Evolutionary conservation across 805 yeast genomes (phyloP), one percentile per base, ranked within the genome.

Genomic region (Starmerella apis): DNA sequence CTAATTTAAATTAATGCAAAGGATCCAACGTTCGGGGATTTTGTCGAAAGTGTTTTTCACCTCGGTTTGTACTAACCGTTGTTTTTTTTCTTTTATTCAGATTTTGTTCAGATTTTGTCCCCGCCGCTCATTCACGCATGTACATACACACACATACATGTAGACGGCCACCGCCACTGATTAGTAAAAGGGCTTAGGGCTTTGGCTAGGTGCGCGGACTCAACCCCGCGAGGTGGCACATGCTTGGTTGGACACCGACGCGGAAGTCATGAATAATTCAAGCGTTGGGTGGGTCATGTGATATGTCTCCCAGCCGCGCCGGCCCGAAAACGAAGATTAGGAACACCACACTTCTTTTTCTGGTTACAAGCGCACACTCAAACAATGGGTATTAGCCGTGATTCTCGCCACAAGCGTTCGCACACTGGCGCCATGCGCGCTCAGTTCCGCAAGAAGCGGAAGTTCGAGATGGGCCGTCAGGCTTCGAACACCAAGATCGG

Each of bases 381-480:
- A 74, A 74, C 48, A 37, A 90, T 90, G 98, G 97, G 98, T 88
- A 90, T 90, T 84, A 87, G 97, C 77, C 90, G 98, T 81, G 97
- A 92, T 81, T 90, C 98, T 76, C 96, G 96, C 79, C 98, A 92
- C 88, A 90, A 90, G 86, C 94, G 98, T 78, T 77, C 96, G 69
- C 95, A 94, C 76, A 88, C 98, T 71, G 98, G 98, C 84, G 98
- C 98, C 74, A 88, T 87, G 78, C 87, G 96, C 78, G 97, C 97
- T 76, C 95, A 87, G 77, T 86, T 82, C 95, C 90, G 97, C 86
- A 90, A 90, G 90, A 90, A 90, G 95, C 81, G 98, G 82, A 92
- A 90, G 94, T 90, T 92, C 72, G 98, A 90, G 79, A 82, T 85
- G 74, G 98, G 98, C 68, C 92, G 98, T 79, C 98, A 92, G 80